Percentiles rank a stretch among this genome's conserved stretches.
phyloP scores from a whole-genome alignment of 2,329 filamentous ascomycete genomes.

The Akanthomyces uredinophilus region DNA sequence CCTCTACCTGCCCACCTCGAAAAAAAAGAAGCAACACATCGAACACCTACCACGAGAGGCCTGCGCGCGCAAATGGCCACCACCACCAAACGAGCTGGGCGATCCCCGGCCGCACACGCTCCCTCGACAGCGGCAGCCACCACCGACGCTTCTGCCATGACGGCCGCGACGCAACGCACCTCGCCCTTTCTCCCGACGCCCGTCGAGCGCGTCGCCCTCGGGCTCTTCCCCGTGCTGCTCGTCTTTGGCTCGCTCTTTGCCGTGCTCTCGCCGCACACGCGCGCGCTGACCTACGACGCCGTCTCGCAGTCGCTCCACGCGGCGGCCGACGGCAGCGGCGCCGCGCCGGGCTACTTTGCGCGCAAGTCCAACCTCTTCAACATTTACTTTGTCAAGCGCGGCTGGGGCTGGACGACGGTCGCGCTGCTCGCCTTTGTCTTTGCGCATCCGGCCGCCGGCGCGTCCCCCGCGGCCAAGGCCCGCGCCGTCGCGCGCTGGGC shows the following conservation, averaged over 20 bases:
- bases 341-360: slow-evolving; percentile 81
- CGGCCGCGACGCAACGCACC: slow-evolving; percentile 31
- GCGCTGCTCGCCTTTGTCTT: slow-evolving; percentile 67
- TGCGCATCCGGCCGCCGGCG: slow-evolving; percentile 55
- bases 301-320: slow-evolving; percentile 56
- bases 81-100: slow-evolving; percentile 20
- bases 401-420: slow-evolving; percentile 84
- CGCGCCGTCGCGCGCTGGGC: slow-evolving; percentile 64
- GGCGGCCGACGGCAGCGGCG: slow-evolving; percentile 42
- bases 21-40: not conserved
- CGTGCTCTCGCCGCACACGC: slow-evolving; percentile 66
- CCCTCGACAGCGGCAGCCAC: slow-evolving; percentile 8
- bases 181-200: slow-evolving; percentile 64
- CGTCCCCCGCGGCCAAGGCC: slow-evolving; percentile 31
- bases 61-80: slow-evolving; percentile 22
- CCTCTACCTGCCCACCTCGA: not conserved
- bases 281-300: slow-evolving; percentile 57
- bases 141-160: slow-evolving; percentile 13
- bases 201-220: slow-evolving; percentile 59
- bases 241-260: slow-evolving; percentile 78
- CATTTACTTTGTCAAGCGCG: slow-evolving; percentile 85
- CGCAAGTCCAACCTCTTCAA: slow-evolving; percentile 93
- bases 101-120: slow-evolving; percentile 2
- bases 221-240: slow-evolving; percentile 71
- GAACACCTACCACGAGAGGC: too few relatives aligned